phyloP scores from a whole-genome alignment of 164 flowering plant genomes.

The Vitis riparia region DNA sequence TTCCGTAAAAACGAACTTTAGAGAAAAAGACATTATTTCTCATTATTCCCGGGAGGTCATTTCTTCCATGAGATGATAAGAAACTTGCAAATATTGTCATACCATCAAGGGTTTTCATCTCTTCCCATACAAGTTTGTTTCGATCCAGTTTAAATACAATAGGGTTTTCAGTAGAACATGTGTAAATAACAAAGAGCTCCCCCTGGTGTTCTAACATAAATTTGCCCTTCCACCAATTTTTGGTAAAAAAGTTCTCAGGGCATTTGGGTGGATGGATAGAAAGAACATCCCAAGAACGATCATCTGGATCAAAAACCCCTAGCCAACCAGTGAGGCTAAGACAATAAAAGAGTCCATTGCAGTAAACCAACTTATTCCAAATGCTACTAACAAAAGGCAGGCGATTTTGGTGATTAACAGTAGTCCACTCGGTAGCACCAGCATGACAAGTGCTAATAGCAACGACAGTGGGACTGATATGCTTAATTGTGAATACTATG shows the following conservation, averaged over 20 bases:
- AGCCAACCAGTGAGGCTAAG: conserved; percentile 56
- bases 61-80: conserved; percentile 49
- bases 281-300: conserved; percentile 48
- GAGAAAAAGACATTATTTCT: conserved; percentile 56
- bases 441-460: conserved; percentile 55
- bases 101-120: conserved; percentile 48
- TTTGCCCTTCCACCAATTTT: conserved; percentile 62
- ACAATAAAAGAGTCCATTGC: conserved; percentile 49
- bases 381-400: conserved; percentile 57
- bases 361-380: conserved; percentile 63
- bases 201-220: conserved; percentile 59
- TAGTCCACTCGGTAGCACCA: conserved; percentile 53
- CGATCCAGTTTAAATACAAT: conserved; percentile 48
- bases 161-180: conserved; percentile 49
- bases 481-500: conserved; percentile 48
- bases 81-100: conserved; percentile 54
- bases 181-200: conserved; percentile 49
- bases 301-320: conserved; percentile 47
- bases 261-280: conserved; percentile 48
- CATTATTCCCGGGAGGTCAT: conserved; percentile 47
- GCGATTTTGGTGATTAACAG: conserved; percentile 45
- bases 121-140: conserved; percentile 41
- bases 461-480: conserved; percentile 40
- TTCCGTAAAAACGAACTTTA: conserved; percentile 59
- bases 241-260: conserved; percentile 48